phyloP scores from a whole-genome alignment of 768 basidiomycete species.

The Lactifluus pinguis region DNA sequence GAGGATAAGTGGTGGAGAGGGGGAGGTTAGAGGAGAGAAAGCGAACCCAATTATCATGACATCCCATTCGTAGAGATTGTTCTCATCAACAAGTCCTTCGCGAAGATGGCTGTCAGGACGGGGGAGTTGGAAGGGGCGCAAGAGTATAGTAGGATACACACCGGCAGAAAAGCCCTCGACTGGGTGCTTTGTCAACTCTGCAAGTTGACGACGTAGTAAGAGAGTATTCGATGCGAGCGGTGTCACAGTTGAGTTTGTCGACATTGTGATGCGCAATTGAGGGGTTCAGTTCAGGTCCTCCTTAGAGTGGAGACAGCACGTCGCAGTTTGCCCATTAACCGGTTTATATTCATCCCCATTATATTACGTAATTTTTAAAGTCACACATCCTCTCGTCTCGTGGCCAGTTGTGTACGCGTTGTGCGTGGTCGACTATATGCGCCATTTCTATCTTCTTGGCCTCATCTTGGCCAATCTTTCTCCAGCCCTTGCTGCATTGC shows the following conservation, averaged over 20 bases:
- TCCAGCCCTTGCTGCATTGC: slow-evolving; percentile 38
- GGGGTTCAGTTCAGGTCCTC: neutral
- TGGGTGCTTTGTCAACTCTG: slow-evolving; percentile 84
- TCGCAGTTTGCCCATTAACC: neutral
- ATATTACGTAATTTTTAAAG: slow-evolving; percentile 1
- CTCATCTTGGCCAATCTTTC: slow-evolving; percentile 2
- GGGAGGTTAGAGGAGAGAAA: neutral
- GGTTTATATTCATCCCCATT: neutral
- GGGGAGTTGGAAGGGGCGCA: slow-evolving; percentile 20
- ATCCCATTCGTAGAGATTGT: slow-evolving; percentile 95
- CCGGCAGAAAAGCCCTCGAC: slow-evolving; percentile 97
- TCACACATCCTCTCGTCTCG: too few species aligned
- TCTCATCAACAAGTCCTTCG: slow-evolving; percentile 86
- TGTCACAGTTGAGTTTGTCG: slow-evolving; percentile 18
- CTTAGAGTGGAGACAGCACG: neutral
- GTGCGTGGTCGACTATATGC: neutral
- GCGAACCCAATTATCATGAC: slow-evolving; percentile 87
- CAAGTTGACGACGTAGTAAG: slow-evolving; percentile 68
- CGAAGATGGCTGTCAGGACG: slow-evolving; percentile 27
- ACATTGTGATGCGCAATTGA: slow-evolving; percentile 20
- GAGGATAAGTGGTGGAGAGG: neutral
- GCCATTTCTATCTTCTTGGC: neutral
- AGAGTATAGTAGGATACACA: slow-evolving; percentile 28
- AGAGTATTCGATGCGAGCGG: slow-evolving; percentile 34
- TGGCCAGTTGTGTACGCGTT: neutral